Evolutionary conservation across 805 yeast genomes (phyloP), one percentile per base, ranked within the genome.

Genomic region (Kluyveromyces dobzhanskii): DNA sequence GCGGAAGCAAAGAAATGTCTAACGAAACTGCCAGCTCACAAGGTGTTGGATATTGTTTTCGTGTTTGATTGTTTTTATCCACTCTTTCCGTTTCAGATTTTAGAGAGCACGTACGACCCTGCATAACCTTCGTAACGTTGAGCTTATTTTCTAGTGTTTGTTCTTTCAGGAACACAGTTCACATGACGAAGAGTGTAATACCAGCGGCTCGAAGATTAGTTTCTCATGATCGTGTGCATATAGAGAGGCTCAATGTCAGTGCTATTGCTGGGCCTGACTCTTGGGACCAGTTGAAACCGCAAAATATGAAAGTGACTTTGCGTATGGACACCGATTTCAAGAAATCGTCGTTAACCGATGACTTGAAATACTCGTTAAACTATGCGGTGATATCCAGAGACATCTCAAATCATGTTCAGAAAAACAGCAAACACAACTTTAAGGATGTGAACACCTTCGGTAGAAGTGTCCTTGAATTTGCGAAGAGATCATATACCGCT

Each of bases 331-430:
- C 95, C 0, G 76, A 78, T 50, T 81, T 88, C 51, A 66, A 72
- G 17, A 65, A 72, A 40, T 88, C 95, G n/a, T 77, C 90, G n/a
- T 61, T 63, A 10, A 75, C 79, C 0, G 97, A 90, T 61, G 90
- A 88, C 53, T 68, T 90, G 49, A 73, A 76, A 43, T 76, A 82
- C 51, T 82, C 96, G 4, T 72, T 90, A 46, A 90, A 90, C 60
- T 90, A 90, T 59, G 97, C 95, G 2, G 87, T 78, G 4, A 71
- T 90, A 4, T 76, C 90, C 3, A 67, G 85, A 37, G 74, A 75
- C 30, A 63, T 90, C n/a, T 57, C 73, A 29, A 65, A 68, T 4
- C 72, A 62, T 46, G 73, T 83, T 45, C 23, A 18, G 30, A 38
- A 55, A 4, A 58, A 68, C 43, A 62, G 61, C 17, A 65, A 54